Evolutionary conservation across 2,329 filamentous ascomycete species (phyloP).

Genomic region (Sarocladiaceae sp.): DNA sequence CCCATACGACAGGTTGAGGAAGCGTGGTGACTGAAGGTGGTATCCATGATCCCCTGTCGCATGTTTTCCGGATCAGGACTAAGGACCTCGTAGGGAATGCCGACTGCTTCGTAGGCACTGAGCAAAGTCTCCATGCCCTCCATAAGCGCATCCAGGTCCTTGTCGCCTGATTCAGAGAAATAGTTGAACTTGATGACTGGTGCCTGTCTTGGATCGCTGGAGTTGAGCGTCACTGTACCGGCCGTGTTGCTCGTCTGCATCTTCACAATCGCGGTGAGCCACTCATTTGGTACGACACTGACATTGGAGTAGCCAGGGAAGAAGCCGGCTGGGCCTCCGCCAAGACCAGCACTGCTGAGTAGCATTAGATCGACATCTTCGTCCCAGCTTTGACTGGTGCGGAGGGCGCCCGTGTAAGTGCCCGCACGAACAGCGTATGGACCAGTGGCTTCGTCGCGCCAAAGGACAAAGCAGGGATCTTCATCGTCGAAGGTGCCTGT

Average conservation of each 20-base stretch:
- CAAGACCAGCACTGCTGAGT: conserved; percentile 6
- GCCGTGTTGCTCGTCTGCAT: conserved; percentile 18
- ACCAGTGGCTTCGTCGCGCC: conserved; percentile 11
- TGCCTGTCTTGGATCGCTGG: conserved; percentile 46
- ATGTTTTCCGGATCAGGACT: conserved; percentile 6
- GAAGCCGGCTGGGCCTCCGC: conserved; percentile 37
- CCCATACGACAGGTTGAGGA: conserved; percentile 29
- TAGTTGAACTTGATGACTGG: conserved; percentile 48
- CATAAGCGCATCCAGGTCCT: conserved; percentile 38
- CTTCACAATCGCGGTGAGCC: conserved; percentile 11
- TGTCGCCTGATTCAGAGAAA: conserved; percentile 35
- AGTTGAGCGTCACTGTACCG: conserved; percentile 46
- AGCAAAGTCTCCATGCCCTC: conserved; percentile 42
- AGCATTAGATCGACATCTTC: conserved; percentile 11
- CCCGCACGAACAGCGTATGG: conserved; percentile 10
- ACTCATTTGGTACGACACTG: conserved; percentile 4
- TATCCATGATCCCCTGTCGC: conserved; percentile 22
- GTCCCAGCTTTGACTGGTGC: conserved; percentile 10
- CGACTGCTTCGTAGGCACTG: conserved; percentile 18
- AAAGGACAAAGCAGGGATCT: conserved; percentile 14
- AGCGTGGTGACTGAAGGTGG: conserved; percentile 29
- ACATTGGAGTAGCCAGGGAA: conserved; percentile 12
- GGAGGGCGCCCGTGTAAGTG: conserved; percentile 22
- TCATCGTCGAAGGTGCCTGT: conserved; percentile 6
- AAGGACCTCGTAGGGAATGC: conserved; percentile 6